phyloP scores from a whole-genome alignment of 768 basidiomycete genomes.

The Cystofilobasidium capitatum region DNA sequence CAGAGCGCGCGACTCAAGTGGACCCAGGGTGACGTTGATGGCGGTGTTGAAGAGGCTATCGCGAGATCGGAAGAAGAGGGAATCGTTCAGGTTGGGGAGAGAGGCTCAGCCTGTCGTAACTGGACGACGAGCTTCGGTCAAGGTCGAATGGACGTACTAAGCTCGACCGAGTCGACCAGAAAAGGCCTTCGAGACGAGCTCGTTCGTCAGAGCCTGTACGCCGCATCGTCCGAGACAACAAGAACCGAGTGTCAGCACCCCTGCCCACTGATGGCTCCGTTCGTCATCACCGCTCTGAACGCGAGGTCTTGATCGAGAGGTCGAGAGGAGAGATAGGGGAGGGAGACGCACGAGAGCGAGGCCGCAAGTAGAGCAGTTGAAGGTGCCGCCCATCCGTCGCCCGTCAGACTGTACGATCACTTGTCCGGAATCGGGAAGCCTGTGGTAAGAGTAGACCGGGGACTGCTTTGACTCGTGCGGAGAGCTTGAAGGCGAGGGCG shows the following conservation, averaged over 20 bases:
- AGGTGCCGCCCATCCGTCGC: not conserved
- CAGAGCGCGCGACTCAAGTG: slow-evolving; percentile 35
- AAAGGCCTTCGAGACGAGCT: slow-evolving; percentile 39
- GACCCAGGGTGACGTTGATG: slow-evolving; percentile 38
- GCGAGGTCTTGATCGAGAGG: no score
- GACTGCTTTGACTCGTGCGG: no score
- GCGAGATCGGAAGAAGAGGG: not conserved
- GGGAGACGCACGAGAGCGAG: not conserved
- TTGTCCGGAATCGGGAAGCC: not conserved
- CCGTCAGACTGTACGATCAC: no score
- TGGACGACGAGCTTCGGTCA: not conserved
- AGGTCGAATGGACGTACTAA: slow-evolving; percentile 32
- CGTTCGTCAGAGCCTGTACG: slow-evolving; percentile 35
- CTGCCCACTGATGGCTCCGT: no score
- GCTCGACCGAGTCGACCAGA: slow-evolving; percentile 36
- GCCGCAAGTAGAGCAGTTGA: not conserved
- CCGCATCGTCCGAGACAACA: not conserved
- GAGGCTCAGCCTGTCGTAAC: not conserved
- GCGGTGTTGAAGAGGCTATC: slow-evolving; percentile 37
- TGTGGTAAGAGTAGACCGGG: not conserved
- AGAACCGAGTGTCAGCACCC: not conserved
- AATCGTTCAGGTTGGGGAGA: not conserved
- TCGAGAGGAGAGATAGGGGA: not conserved
- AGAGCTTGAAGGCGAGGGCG: no score
- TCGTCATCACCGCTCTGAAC: no score